Evolutionary conservation across 805 yeast species (phyloP).

Genomic region (Ogataea nakhonphanomensis): DNA sequence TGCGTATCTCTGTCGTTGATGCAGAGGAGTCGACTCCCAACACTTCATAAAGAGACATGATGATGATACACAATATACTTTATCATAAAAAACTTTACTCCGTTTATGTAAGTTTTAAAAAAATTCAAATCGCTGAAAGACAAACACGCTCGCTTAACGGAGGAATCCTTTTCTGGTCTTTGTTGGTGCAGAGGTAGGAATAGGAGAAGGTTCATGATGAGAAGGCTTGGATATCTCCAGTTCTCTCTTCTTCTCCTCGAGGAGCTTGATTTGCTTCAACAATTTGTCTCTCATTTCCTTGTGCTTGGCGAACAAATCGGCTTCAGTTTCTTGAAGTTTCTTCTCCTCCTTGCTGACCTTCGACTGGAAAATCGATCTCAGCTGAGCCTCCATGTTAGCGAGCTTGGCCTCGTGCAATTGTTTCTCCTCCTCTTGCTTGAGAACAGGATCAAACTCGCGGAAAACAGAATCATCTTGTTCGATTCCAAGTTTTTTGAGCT

Average conservation of each 20-base stretch:
- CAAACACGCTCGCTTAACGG: slow-evolving; percentile 38
- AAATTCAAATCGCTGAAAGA: slow-evolving; percentile 9
- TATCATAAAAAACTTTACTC: slow-evolving; percentile 11
- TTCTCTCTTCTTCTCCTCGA: slow-evolving; percentile 86
- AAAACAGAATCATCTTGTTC: slow-evolving; percentile 92
- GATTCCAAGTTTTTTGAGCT: slow-evolving; percentile 77
- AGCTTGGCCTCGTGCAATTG: slow-evolving; percentile 90
- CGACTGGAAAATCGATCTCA: slow-evolving; percentile 94
- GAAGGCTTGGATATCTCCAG: slow-evolving; percentile 58
- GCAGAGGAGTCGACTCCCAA: slow-evolving; percentile 70
- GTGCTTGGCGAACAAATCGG: slow-evolving; percentile 91
- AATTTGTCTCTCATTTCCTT: slow-evolving; percentile 96
- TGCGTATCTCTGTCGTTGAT: slow-evolving; percentile 66
- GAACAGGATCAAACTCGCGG: slow-evolving; percentile 88
- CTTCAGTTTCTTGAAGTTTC: slow-evolving; percentile 94
- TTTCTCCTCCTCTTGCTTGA: slow-evolving; percentile 91
- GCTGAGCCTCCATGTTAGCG: slow-evolving; percentile 91
- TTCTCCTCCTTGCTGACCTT: slow-evolving; percentile 96
- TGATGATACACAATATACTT: slow-evolving; percentile 3
- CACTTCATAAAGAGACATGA: slow-evolving; percentile 51
- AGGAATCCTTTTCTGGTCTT: slow-evolving; percentile 79
- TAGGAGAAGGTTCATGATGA: slow-evolving; percentile 39
- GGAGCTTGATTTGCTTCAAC: slow-evolving; percentile 78
- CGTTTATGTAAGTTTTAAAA: slow-evolving; percentile 12
- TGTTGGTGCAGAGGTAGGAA: slow-evolving; percentile 41